These are phyloP conservation scores for Cronartium ribicola DNA, from an alignment of 1,284 basidiomycete genomes.

Conservation along the genomic window DNA sequence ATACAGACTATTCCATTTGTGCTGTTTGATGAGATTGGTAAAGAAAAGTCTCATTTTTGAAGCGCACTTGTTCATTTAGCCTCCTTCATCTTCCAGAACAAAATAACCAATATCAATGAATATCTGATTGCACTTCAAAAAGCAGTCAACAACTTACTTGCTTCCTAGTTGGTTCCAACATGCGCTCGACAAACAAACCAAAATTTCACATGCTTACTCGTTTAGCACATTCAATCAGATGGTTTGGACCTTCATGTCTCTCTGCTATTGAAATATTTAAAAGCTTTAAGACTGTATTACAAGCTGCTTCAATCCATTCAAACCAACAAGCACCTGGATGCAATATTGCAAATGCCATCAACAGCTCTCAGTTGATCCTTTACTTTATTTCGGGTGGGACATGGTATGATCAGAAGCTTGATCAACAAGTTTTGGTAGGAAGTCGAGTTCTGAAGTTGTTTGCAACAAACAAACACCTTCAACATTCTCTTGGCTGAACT, in stretches of 20 bases:
- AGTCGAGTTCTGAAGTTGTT: not conserved
- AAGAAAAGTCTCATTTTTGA: slow-evolving; percentile 49
- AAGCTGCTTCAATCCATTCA: not conserved
- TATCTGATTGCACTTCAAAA: slow-evolving; percentile 45
- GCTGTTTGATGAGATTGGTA: slow-evolving; percentile 49
- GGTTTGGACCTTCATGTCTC: not conserved
- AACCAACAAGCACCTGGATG: not conserved
- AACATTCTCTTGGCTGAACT: not conserved
- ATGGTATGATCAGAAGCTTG: not conserved
- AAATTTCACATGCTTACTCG: slow-evolving; percentile 51
- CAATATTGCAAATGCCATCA: not conserved
- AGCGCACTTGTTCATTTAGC: slow-evolving; percentile 48
- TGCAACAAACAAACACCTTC: not conserved
- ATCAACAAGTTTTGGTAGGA: not conserved
- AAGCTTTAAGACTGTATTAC: slow-evolving; percentile 12
- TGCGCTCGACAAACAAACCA: slow-evolving; percentile 54
- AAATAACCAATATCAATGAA: slow-evolving; percentile 51
- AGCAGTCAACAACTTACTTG: not conserved
- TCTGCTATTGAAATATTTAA: slow-evolving; percentile 27
- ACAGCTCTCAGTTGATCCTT: not conserved
- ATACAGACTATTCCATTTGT: slow-evolving; percentile 54
- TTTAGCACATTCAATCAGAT: slow-evolving; percentile 44
- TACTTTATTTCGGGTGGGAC: not conserved
- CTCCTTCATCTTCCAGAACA: slow-evolving; percentile 46
- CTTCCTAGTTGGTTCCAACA: not conserved